A percentile compares a stretch with the other conserved stretches of the same genome.
Conservation (phyloP, 2,329 filamentous ascomycete species). For the Sporothrix protearum region DNA sequence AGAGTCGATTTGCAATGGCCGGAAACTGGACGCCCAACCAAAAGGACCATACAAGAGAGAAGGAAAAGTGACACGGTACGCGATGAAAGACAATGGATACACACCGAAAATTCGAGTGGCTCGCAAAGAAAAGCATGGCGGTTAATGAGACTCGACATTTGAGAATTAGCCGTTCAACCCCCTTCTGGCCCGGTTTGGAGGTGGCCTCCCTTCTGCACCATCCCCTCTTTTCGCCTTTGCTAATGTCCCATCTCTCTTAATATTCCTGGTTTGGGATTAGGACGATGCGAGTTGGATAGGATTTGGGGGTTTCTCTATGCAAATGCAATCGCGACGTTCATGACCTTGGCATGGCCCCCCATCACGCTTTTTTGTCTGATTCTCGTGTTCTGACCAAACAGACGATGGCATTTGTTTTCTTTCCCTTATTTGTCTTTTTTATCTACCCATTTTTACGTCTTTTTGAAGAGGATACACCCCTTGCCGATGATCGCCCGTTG, state of each 20-base stretch:
- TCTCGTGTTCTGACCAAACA: background rate
- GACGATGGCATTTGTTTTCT: background rate
- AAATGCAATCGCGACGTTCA: background rate
- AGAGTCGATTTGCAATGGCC: background rate
- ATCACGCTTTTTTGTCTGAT: too few species aligned
- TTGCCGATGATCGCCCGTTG: constrained; percentile 8
- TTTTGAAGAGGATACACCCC: background rate
- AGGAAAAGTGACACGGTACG: background rate
- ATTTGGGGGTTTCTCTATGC: background rate
- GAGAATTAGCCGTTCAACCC: background rate
- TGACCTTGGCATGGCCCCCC: background rate
- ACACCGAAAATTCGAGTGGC: background rate
- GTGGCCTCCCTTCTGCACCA: background rate
- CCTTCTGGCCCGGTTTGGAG: background rate
- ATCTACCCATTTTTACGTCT: too few species aligned
- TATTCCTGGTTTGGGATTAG: background rate
- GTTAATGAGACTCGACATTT: background rate
- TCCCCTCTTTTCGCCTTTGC: background rate
- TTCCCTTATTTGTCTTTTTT: background rate
- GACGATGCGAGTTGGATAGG: background rate
- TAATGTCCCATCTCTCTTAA: background rate
- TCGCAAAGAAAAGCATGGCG: background rate
- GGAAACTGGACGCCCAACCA: background rate
- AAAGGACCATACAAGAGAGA: background rate
- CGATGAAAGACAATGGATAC: background rate